Base-by-base conservation (phyloP, 106 monocot genomes). In the Vanilla planifolia region DNA sequence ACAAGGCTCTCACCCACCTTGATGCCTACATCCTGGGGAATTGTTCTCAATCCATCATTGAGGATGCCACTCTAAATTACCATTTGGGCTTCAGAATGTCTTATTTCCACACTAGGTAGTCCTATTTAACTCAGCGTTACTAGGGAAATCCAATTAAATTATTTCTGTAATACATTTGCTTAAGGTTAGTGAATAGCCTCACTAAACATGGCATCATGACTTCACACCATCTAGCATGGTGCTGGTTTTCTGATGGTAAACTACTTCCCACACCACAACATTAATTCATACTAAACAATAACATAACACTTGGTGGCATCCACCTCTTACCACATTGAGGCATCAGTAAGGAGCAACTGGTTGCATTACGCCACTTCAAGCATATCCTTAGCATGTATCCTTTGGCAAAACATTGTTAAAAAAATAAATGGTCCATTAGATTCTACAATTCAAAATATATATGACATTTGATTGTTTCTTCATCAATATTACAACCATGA, bases 121-220 rank as follows among this genome's bases (percentile, higher is more conserved):
- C 48, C 67, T 33, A 36, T 15, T 48, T 48, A 36, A 41, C 73
- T 73, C 59, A 42, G 23, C 63, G 64, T 79, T 79, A 79, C 73
- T 73, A 73, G 41, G 64, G 73, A 63, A 79, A 78, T 73, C 63
- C 60, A 68, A 20, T 33, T 78, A 67, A 78, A 56, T 72, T 78
- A 72, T 55, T 78, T 78, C 67, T 72, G 67, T 55, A 66, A 55
- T 43, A 23, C 77, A 59, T 59, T 35, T 59, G 59, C 34, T 59
- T 59, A 59, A 59, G 37, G 16, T 77, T 45, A 65, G 62, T 60
- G 62, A 45, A 67, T 62, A 34, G 5, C 46, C 47, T 39, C 46
- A 6, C 32, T 1, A n/a, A n/a, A n/a, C n/a, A n/a, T n/a, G 2
- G 41, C 14, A 25, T 57, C 6, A 17, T 27, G 0, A 8, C 32